Evolutionary conservation across 345 rosid species (phyloP).

Genomic region (Ricinus communis): DNA sequence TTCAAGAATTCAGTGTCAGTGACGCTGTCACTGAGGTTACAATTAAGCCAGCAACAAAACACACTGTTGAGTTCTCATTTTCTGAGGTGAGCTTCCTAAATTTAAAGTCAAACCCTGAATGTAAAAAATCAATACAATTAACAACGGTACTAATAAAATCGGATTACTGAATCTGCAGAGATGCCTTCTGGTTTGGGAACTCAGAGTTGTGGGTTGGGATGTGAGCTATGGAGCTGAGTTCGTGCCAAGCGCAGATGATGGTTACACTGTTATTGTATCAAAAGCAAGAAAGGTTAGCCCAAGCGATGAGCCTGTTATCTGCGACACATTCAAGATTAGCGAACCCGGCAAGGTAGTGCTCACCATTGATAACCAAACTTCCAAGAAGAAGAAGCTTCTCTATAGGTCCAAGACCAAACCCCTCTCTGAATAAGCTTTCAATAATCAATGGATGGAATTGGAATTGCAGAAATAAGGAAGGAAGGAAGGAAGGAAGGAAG

Average conservation of each 20-base stretch:
- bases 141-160: neutral
- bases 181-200: conserved; percentile 41
- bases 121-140: no score
- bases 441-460: neutral
- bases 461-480: neutral
- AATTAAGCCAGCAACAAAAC: conserved; percentile 39
- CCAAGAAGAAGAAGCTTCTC: conserved; percentile 55
- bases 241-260: conserved; percentile 33
- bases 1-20: conserved; percentile 36
- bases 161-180: conserved; percentile 18
- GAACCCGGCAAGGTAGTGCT: conserved; percentile 49
- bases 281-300: conserved; percentile 37
- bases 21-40: conserved; percentile 39
- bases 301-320: conserved; percentile 33
- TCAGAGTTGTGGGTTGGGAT: conserved; percentile 52
- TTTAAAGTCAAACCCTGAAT: no score
- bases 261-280: conserved; percentile 47
- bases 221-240: conserved; percentile 54
- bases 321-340: conserved; percentile 35
- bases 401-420: conserved; percentile 47
- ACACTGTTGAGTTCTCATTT: conserved; percentile 39
- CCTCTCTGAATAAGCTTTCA: conserved; percentile 24
- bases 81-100: conserved; percentile 44
- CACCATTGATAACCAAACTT: conserved; percentile 40
- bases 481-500: neutral